Percentiles rank a stretch among this genome's conserved stretches.
Evolutionary conservation across 106 monocot genomes (phyloP).

Genomic region (Platanthera zijinensis): DNA sequence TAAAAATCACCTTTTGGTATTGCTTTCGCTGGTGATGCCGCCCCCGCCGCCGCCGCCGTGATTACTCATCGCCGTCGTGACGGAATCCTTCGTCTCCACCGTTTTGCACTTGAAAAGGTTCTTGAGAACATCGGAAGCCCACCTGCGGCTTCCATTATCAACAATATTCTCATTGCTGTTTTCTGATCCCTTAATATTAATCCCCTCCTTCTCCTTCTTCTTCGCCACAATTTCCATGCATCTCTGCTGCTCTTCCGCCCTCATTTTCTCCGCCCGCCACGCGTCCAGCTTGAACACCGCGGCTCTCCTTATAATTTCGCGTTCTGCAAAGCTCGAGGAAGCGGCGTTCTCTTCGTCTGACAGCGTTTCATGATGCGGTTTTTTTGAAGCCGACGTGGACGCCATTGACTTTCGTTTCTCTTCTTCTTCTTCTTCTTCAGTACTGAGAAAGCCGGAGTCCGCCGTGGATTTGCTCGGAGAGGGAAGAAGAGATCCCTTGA

Average conservation of each 20-base stretch:
- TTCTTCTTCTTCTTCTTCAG: not conserved
- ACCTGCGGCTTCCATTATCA: not conserved
- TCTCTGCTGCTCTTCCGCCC: not conserved
- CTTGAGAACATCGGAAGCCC: not conserved
- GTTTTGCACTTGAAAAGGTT: conserved; percentile 6
- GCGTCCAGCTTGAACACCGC: not conserved
- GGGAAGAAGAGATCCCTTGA: conserved; percentile 8
- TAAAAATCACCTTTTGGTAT: not conserved
- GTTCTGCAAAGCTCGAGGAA: not conserved
- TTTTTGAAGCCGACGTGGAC: not conserved
- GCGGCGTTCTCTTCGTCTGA: not conserved
- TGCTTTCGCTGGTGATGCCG: not conserved
- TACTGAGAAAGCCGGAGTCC: too few relatives aligned
- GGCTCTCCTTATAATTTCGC: not conserved
- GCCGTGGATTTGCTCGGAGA: not conserved
- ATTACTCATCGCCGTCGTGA: not conserved
- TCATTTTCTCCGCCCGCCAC: not conserved
- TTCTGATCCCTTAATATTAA: too few relatives aligned
- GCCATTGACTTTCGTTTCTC: not conserved
- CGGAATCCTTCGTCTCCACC: not conserved
- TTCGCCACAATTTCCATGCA: not conserved
- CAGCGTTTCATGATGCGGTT: too few relatives aligned
- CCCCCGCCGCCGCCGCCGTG: not conserved
- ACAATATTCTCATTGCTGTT: not conserved
- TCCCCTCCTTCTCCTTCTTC: not conserved